These are phyloP conservation scores for Albophoma yamanashiensis DNA, from an alignment of 2,329 filamentous ascomycete species.

Conservation along the genomic window DNA sequence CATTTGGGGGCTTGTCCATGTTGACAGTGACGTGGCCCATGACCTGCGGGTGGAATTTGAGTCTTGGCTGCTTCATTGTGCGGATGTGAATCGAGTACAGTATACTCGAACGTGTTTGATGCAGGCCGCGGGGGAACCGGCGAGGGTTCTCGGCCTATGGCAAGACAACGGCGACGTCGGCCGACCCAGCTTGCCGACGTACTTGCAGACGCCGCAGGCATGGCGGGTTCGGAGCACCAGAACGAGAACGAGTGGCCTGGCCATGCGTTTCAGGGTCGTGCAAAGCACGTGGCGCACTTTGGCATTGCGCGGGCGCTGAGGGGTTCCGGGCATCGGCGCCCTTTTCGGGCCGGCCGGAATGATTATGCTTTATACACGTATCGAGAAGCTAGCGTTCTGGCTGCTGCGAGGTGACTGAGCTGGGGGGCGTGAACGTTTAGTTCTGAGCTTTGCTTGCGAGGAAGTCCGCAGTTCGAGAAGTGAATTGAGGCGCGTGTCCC, in stretches of 20 bases:
- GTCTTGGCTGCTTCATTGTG: neutral
- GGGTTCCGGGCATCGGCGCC: neutral
- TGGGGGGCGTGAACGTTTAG: neutral
- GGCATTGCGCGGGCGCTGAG: neutral
- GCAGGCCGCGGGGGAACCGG: neutral
- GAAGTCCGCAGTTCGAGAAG: neutral
- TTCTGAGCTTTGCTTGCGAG: neutral
- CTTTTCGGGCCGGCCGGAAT: neutral
- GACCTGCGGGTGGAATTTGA: neutral
- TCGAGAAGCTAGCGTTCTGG: neutral
- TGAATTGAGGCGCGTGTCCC: neutral
- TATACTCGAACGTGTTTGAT: neutral
- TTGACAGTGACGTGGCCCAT: neutral
- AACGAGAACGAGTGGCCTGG: neutral
- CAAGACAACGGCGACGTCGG: neutral
- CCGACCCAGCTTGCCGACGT: neutral
- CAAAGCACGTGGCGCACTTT: neutral
- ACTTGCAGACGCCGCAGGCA: too few relatives aligned
- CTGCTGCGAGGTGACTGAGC: neutral
- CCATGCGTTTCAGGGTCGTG: neutral
- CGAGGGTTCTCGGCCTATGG: neutral
- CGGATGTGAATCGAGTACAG: neutral
- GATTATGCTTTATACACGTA: neutral
- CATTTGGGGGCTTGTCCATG: neutral
- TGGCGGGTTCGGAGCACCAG: too few relatives aligned